Evolutionary conservation across 1,284 basidiomycete species (phyloP).

Genomic region (Trametes pubescens): DNA sequence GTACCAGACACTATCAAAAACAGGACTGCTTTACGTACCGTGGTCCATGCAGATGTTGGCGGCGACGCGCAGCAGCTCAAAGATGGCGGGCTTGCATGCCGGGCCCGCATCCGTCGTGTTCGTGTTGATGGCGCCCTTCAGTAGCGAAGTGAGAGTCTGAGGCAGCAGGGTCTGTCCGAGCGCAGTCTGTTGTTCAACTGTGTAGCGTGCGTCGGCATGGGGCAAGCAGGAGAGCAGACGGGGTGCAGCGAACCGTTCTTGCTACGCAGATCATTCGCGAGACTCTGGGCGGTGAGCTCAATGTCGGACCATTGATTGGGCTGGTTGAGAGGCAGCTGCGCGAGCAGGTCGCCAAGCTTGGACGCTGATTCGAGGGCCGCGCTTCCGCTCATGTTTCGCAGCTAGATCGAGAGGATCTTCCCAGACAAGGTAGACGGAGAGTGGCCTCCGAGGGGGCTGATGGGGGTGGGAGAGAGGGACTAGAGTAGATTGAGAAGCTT

Average conservation of each 20-base stretch:
- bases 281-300: constrained; percentile 57
- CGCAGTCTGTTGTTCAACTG: constrained; percentile 75
- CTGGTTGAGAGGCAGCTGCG: constrained; percentile 43
- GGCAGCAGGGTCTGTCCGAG: constrained; percentile 72
- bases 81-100: constrained; percentile 55
- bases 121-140: constrained; percentile 60
- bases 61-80: constrained; percentile 76
- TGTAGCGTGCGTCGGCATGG: constrained; percentile 23
- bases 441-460: constrained; percentile 13
- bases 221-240: constrained; percentile 30
- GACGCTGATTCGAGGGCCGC: constrained; percentile 40
- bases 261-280: constrained; percentile 69
- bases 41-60: constrained; percentile 87
- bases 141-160: constrained; percentile 65
- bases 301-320: constrained; percentile 60
- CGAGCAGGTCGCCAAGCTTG: constrained; percentile 44
- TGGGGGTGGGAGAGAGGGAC: constrained; percentile 13
- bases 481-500: constrained; percentile 14
- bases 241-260: constrained; percentile 49
- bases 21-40: constrained; percentile 50
- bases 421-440: constrained; percentile 9
- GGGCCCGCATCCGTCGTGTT: constrained; percentile 54
- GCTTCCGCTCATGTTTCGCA: constrained; percentile 35
- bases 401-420: constrained; percentile 3
- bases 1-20: constrained; percentile 21